Percentiles rank a stretch among this genome's conserved stretches.
Evolutionary conservation across 2,329 filamentous ascomycete genomes (phyloP).

Genomic region (Phaeosphaeria sp.): DNA sequence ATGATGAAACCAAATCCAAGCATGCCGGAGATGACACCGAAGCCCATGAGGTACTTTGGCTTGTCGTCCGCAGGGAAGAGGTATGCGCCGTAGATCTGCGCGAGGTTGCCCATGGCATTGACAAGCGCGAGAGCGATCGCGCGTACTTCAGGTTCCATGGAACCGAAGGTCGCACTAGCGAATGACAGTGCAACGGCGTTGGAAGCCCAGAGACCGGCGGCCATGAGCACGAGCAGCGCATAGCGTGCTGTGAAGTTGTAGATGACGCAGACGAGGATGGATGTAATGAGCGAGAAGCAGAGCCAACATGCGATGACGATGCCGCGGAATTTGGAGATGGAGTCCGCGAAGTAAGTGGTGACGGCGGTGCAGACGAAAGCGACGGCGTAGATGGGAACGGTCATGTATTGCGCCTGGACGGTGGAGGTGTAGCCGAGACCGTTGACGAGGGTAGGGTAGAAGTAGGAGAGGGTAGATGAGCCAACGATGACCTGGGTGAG

Average conservation of each 20-base stretch:
- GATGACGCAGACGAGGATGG: constrained; percentile 50
- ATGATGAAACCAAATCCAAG: constrained; percentile 37
- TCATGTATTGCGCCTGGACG: constrained; percentile 59
- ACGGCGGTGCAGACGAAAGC: constrained; percentile 59
- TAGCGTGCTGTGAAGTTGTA: constrained; percentile 63
- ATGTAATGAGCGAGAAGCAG: constrained; percentile 47
- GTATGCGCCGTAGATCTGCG: constrained; percentile 63
- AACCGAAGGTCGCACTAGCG: constrained; percentile 59
- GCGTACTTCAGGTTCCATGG: constrained; percentile 58
- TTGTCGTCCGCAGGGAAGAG: constrained; percentile 58
- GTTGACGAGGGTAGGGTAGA: constrained; percentile 62
- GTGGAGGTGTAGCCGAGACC: constrained; percentile 57
- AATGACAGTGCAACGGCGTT: constrained; percentile 62
- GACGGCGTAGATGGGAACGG: constrained; percentile 60
- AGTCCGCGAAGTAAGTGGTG: constrained; percentile 58
- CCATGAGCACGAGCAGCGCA: constrained; percentile 63
- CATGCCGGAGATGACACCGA: constrained; percentile 43
- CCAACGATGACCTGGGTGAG: constrained; percentile 51
- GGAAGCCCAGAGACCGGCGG: constrained; percentile 61
- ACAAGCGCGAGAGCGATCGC: constrained; percentile 61
- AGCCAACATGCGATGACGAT: constrained; percentile 60
- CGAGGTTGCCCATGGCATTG: constrained; percentile 62
- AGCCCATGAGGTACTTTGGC: constrained; percentile 53
- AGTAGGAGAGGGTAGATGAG: constrained; percentile 61
- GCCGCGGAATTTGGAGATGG: constrained; percentile 55